Percentiles rank a stretch among this genome's conserved stretches.
These are phyloP conservation scores for Termitomyces sp. DNA, from an alignment of 768 basidiomycete species.

Conservation along the genomic window DNA sequence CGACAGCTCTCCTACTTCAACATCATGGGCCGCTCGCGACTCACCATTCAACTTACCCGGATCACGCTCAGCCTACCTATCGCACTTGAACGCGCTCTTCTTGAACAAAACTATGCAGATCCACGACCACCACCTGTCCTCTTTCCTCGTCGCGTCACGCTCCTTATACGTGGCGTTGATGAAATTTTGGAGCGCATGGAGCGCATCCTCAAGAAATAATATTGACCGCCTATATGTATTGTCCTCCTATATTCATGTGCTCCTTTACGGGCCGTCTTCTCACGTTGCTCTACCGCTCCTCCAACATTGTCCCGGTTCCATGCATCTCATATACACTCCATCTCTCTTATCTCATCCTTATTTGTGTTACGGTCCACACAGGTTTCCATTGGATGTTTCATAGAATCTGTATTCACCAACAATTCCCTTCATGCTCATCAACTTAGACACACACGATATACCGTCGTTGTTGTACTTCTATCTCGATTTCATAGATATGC, in stretches of 20 bases:
- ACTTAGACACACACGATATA: constrained; percentile 5
- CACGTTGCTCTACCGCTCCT: background rate
- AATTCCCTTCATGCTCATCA: background rate
- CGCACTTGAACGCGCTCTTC: constrained; percentile 64
- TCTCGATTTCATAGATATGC: background rate
- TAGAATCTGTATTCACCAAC: constrained; percentile 10
- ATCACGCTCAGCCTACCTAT: constrained; percentile 73
- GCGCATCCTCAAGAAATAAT: constrained; percentile 33
- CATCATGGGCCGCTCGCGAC: constrained; percentile 64
- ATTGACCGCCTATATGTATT: background rate
- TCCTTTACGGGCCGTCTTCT: background rate
- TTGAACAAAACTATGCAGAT: constrained; percentile 31
- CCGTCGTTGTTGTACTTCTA: constrained; percentile 8
- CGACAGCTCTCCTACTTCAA: constrained; percentile 74
- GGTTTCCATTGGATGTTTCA: constrained; percentile 6
- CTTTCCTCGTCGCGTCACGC: constrained; percentile 52
- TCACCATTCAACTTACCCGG: constrained; percentile 72
- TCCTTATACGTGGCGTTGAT: constrained; percentile 58
- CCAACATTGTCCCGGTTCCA: background rate
- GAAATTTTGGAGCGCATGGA: constrained; percentile 65
- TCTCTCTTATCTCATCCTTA: background rate
- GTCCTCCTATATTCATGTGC: background rate
- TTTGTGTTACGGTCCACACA: background rate
- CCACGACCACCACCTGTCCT: constrained; percentile 21
- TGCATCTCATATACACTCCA: background rate